Evolutionary conservation across 2,329 filamentous ascomycete species (phyloP).

Genomic region (Diaporthe sp.): DNA sequence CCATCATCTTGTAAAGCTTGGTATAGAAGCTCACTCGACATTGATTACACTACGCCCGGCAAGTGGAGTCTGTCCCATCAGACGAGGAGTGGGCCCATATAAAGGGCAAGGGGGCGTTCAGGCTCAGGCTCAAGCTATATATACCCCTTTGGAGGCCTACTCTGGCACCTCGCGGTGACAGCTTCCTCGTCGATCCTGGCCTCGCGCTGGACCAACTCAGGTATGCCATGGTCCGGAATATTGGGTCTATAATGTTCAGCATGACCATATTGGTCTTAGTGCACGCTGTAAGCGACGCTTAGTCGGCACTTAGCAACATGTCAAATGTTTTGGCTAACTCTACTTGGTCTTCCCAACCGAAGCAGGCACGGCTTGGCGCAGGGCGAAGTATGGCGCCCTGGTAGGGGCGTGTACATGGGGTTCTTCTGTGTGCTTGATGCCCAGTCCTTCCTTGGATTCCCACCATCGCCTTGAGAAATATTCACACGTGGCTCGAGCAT

Average conservation of each 20-base stretch:
- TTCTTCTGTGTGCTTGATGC: not conserved
- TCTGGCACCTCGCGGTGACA: not conserved
- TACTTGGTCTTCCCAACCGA: not conserved
- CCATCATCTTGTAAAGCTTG: too few relatives aligned
- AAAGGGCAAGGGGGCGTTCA: too few relatives aligned
- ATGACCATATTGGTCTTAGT: not conserved
- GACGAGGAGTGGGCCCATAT: not conserved
- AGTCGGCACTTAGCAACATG: not conserved
- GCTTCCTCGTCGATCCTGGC: constrained; percentile 1
- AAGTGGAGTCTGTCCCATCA: not conserved
- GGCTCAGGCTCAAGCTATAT: not conserved
- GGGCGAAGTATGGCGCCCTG: not conserved
- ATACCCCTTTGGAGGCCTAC: too few relatives aligned
- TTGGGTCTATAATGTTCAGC: not conserved
- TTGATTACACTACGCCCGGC: not conserved
- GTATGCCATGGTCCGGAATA: not conserved
- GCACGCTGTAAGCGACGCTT: not conserved
- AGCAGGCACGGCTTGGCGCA: constrained; percentile 16
- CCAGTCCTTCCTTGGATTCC: not conserved
- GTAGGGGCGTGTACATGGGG: not conserved
- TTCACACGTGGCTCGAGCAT: not conserved
- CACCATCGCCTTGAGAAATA: not conserved
- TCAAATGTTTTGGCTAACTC: constrained; percentile 1
- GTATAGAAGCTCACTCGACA: too few relatives aligned
- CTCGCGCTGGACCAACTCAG: not conserved